Evolutionary conservation across 352 stramenopile species (phyloP), one percentile per base, ranked within the genome.

Genomic region (Phytopythium delawarense): DNA sequence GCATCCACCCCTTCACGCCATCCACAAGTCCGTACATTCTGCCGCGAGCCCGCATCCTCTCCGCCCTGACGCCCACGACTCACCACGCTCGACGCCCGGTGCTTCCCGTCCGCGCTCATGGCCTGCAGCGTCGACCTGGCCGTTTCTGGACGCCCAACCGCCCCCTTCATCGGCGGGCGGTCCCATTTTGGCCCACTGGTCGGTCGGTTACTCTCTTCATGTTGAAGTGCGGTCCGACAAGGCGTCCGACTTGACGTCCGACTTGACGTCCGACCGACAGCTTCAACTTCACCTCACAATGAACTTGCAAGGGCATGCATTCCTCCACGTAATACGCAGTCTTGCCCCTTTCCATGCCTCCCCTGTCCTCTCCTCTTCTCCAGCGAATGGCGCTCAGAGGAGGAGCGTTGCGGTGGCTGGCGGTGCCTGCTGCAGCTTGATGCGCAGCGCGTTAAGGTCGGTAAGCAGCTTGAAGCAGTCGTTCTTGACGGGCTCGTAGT

Each of bases 401-500:
- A 57, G 67, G 44, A 79, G 51, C 57, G 80, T 49, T 37, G 50
- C 28, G 7, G 50, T 15, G 21, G 50, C 49, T 7, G 30, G 28
- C 28, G 49, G 16, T 16, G 32, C 62, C 54, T 74, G 63, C 53
- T 74, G 76, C 59, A 86, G 75, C 54, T 85, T 81, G 59, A 89
- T 78, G 55, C 76, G 78, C 44, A 88, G 64, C n/a, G 74, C 71
- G 63, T 95, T 95, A 50, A 94, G 71, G 15, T 92, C 81, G 50
- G 88, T 74, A 11, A 93, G 63, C 25, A 80, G 75, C 57, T 84
- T 82, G 57, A 93, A 72, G 61, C 81, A 96, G 65, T 94, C 74
- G 35, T 90, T 81, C 67, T 92, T 93, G 42, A 96, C 67, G 57
- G 80, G 78, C 30, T 97, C 83, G 66, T 96, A 97, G 71, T 97